phyloP scores from a whole-genome alignment of 2,329 filamentous ascomycete genomes.

The Alternaria sp. region DNA sequence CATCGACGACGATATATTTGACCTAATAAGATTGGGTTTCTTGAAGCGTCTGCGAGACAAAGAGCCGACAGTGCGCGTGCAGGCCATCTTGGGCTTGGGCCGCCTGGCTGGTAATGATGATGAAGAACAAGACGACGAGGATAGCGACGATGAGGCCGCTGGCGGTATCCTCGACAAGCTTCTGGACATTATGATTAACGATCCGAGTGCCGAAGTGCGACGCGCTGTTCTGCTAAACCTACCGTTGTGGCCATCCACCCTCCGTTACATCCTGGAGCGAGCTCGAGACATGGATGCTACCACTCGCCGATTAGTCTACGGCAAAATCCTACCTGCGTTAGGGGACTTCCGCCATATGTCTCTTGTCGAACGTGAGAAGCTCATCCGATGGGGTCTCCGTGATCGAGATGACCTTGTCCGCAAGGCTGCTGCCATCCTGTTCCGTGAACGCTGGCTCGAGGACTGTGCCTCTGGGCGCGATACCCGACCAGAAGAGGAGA shows the following conservation, averaged over 20 bases:
- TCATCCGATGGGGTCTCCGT: conserved; percentile 90
- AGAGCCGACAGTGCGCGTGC: conserved; percentile 87
- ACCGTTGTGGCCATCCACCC: conserved; percentile 80
- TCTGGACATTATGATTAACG: conserved; percentile 87
- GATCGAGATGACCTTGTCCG: conserved; percentile 94
- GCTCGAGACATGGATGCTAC: conserved; percentile 86
- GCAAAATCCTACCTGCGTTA: conserved; percentile 81
- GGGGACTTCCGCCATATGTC: conserved; percentile 95
- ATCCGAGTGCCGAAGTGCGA: conserved; percentile 91
- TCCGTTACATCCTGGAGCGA: conserved; percentile 87
- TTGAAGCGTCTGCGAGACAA: conserved; percentile 91
- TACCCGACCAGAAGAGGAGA: conserved; percentile 62
- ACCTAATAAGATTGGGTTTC: conserved; percentile 77
- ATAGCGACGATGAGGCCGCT: conserved; percentile 70
- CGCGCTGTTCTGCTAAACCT: conserved; percentile 87
- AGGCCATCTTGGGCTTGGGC: conserved; percentile 89
- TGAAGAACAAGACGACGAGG: conserved; percentile 66
- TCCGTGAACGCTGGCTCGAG: conserved; percentile 97
- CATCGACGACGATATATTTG: conserved; percentile 90
- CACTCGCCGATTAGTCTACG: conserved; percentile 85
- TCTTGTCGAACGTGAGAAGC: conserved; percentile 91
- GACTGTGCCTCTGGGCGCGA: conserved; percentile 78
- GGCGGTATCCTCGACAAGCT: conserved; percentile 81
- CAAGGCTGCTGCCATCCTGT: conserved; percentile 87
- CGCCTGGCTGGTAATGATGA: conserved; percentile 75